Conservation (phyloP, 495 filamentous ascomycete species). For the Melanomma pulvis-pyrius region DNA sequence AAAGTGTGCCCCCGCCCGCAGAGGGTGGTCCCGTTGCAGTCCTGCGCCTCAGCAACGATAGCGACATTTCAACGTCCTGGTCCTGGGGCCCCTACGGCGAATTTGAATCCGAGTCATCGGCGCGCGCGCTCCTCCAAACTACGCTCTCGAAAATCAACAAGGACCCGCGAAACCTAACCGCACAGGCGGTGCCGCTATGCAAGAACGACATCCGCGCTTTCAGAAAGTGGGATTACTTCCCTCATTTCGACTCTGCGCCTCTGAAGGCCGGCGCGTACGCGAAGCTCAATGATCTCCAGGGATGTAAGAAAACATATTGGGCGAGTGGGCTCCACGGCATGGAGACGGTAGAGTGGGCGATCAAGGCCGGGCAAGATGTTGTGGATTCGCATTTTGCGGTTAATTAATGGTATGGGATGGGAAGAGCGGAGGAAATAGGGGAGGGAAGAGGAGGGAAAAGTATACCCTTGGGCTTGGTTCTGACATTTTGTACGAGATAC, state of each 20-base stretch:
- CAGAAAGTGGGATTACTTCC: conserved; percentile 40
- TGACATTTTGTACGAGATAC: neutral
- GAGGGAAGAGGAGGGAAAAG: neutral
- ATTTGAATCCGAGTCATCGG: conserved; percentile 18
- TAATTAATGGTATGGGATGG: neutral
- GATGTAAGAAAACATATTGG: conserved; percentile 33
- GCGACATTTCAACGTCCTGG: conserved; percentile 34
- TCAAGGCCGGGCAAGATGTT: conserved; percentile 31
- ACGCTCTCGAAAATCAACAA: conserved; percentile 37
- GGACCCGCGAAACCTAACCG: conserved; percentile 30
- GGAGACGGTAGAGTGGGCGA: conserved; percentile 38
- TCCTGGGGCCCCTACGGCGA: conserved; percentile 31
- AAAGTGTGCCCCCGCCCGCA: conserved; percentile 18
- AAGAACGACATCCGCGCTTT: conserved; percentile 25
- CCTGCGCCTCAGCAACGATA: conserved; percentile 13
- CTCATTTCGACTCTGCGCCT: conserved; percentile 28
- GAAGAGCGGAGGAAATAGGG: neutral
- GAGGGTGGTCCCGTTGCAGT: conserved; percentile 34
- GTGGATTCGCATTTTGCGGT: conserved; percentile 24
- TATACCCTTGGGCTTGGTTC: neutral
- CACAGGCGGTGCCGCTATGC: conserved; percentile 2
- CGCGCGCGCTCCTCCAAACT: conserved; percentile 20
- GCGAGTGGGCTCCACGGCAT: conserved; percentile 32
- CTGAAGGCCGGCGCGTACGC: conserved; percentile 22
- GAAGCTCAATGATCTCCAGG: conserved; percentile 35